Conservation (phyloP, 2,329 filamentous ascomycete species). For the Knufia fluminis region DNA sequence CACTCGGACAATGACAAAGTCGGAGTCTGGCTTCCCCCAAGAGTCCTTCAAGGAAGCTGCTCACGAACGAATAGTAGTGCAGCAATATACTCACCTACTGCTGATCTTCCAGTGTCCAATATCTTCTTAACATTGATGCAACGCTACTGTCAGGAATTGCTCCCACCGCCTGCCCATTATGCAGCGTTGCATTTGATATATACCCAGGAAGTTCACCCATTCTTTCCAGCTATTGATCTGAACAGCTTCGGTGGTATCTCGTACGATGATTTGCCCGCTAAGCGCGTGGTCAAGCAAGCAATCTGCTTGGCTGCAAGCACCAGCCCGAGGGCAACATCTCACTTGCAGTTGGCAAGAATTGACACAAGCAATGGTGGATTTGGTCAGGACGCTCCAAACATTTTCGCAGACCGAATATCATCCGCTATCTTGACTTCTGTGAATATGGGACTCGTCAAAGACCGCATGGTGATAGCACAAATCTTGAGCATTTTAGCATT, state of each 20-base stretch:
- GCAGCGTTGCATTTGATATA: conserved; percentile 40
- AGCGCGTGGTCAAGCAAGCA: conserved; percentile 43
- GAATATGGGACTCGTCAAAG: conserved; percentile 46
- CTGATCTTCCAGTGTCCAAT: no score
- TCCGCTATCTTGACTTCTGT: conserved; percentile 43
- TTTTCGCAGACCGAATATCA: conserved; percentile 31
- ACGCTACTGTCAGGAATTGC: neutral
- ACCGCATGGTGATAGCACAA: conserved; percentile 48
- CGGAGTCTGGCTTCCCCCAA: conserved; percentile 21
- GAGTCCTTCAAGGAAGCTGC: neutral
- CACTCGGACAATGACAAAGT: conserved; percentile 42
- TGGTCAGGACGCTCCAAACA: conserved; percentile 11
- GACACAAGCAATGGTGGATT: conserved; percentile 10
- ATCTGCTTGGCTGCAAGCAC: conserved; percentile 48
- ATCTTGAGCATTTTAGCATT: conserved; percentile 47
- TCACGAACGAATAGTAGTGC: neutral
- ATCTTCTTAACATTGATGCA: no score
- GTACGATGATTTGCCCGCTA: conserved; percentile 29
- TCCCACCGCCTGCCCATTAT: conserved; percentile 34
- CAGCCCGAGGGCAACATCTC: conserved; percentile 37
- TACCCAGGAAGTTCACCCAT: conserved; percentile 45
- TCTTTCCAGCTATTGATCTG: conserved; percentile 45
- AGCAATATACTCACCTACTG: no score
- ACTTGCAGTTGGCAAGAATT: conserved; percentile 32
- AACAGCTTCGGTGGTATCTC: conserved; percentile 14